These are phyloP conservation scores for Cryphonectria japonica DNA, from an alignment of 2,329 filamentous ascomycete species.

Conservation along the genomic window DNA sequence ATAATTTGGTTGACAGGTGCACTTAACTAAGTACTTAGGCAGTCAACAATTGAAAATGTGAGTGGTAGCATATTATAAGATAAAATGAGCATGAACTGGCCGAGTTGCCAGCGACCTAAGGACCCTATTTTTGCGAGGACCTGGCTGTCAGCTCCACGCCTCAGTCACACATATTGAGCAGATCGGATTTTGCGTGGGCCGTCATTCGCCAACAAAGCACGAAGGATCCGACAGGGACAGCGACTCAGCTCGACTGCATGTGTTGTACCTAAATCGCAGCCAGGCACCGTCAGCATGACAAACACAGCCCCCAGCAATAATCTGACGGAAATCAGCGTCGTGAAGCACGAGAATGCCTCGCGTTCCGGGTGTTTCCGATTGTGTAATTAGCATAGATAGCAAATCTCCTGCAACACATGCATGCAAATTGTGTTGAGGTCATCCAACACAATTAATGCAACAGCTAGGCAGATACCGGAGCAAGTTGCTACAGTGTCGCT, in stretches of 20 bases:
- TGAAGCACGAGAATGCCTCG: background rate
- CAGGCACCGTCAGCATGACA: background rate
- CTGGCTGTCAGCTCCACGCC: background rate
- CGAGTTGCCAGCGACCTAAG: no score
- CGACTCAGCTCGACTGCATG: background rate
- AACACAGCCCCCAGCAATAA: background rate
- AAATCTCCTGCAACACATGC: background rate
- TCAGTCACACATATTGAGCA: background rate
- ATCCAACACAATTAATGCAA: background rate
- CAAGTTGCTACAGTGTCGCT: background rate
- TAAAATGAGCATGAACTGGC: background rate
- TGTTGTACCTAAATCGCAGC: background rate
- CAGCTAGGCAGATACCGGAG: background rate
- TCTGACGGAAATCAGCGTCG: background rate
- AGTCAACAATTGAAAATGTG: background rate
- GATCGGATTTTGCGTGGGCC: no score
- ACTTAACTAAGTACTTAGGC: background rate
- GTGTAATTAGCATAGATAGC: no score
- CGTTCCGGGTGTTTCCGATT: background rate
- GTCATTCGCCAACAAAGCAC: background rate
- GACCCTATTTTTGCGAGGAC: background rate
- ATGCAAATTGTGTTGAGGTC: background rate
- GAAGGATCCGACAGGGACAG: background rate
- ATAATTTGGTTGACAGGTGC: background rate
- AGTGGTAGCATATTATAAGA: background rate